phyloP scores from a whole-genome alignment of 768 basidiomycete genomes.

The Sutorius australiensis region DNA sequence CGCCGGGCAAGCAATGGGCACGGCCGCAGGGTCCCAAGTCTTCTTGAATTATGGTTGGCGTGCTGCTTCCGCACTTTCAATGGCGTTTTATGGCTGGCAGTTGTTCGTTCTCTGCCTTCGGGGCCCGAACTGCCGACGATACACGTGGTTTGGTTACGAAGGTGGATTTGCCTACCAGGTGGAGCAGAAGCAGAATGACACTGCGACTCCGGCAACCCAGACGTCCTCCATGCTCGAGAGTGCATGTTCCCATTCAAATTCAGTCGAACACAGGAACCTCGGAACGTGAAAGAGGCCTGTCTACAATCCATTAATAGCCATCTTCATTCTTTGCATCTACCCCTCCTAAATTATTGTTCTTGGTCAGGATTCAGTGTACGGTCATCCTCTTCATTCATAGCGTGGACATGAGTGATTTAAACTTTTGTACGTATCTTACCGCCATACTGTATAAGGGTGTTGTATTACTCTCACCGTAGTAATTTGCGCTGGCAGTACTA shows the following conservation, averaged over 20 bases:
- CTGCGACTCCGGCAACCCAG: background rate
- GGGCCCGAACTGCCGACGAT: conserved; percentile 35
- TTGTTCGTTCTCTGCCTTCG: conserved; percentile 34
- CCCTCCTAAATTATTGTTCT: background rate
- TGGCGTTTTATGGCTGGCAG: conserved; percentile 35
- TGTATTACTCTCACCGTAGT: background rate
- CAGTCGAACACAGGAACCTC: background rate
- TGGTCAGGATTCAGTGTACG: background rate
- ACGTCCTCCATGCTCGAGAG: conserved; percentile 1
- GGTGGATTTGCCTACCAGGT: conserved; percentile 39
- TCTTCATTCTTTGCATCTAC: background rate
- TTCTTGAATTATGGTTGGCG: conserved; percentile 40
- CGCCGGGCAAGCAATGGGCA: conserved; percentile 41
- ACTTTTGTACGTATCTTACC: background rate
- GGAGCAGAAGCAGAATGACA: conserved; percentile 1
- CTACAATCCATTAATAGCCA: too few relatives aligned
- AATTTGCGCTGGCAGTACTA: background rate
- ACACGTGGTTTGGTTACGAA: conserved; percentile 58
- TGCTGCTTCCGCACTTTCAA: conserved; percentile 29
- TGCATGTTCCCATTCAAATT: background rate
- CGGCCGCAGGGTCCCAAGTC: conserved; percentile 37
- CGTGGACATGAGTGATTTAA: background rate
- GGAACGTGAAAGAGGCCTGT: background rate
- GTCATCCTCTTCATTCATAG: background rate
- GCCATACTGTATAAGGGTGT: background rate